Evolutionary conservation across 371 early-diverging fungal species (phyloP).

Genomic region (Sporodiniella umbellata): DNA sequence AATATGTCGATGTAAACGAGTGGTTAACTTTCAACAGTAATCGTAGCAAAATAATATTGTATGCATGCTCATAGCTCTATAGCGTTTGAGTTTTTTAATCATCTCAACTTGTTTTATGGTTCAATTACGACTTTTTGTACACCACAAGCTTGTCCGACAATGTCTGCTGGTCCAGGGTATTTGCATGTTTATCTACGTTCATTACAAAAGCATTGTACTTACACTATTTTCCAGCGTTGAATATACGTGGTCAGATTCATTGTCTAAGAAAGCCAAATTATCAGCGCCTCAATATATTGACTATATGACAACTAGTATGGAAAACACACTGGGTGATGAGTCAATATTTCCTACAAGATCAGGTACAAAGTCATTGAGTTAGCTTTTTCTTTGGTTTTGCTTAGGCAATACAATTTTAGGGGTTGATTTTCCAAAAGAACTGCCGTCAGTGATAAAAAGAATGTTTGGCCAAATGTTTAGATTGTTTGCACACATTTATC

Average conservation of each 20-base stretch:
- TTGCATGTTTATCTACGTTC: neutral
- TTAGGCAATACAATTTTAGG: too few species aligned
- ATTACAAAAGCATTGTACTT: too few species aligned
- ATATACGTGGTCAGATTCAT: slow-evolving; percentile 90
- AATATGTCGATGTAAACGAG: slow-evolving; percentile 88
- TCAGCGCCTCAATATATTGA: slow-evolving; percentile 95
- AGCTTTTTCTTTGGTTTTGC: too few species aligned
- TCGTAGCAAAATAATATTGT: too few species aligned
- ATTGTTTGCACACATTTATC: slow-evolving; percentile 92
- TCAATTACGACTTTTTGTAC: slow-evolving; percentile 91
- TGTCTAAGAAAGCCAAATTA: slow-evolving; percentile 76
- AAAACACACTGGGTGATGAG: slow-evolving; percentile 85
- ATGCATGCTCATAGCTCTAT: too few species aligned
- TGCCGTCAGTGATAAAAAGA: slow-evolving; percentile 59
- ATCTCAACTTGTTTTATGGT: slow-evolving; percentile 89
- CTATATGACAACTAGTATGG: slow-evolving; percentile 87
- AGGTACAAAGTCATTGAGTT: slow-evolving; percentile 12
- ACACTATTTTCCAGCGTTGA: slow-evolving; percentile 73
- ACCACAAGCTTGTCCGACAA: slow-evolving; percentile 71
- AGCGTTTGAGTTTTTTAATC: slow-evolving; percentile 94
- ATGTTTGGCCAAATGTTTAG: slow-evolving; percentile 87
- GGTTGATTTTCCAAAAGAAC: slow-evolving; percentile 80
- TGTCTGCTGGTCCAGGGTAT: slow-evolving; percentile 86
- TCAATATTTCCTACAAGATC: slow-evolving; percentile 80
- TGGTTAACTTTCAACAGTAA: slow-evolving; percentile 93